A percentile compares a stretch with the other conserved stretches of the same genome.
These are phyloP conservation scores for Aulographum hederae DNA, from an alignment of 2,329 filamentous ascomycete genomes.

Conservation along the genomic window DNA sequence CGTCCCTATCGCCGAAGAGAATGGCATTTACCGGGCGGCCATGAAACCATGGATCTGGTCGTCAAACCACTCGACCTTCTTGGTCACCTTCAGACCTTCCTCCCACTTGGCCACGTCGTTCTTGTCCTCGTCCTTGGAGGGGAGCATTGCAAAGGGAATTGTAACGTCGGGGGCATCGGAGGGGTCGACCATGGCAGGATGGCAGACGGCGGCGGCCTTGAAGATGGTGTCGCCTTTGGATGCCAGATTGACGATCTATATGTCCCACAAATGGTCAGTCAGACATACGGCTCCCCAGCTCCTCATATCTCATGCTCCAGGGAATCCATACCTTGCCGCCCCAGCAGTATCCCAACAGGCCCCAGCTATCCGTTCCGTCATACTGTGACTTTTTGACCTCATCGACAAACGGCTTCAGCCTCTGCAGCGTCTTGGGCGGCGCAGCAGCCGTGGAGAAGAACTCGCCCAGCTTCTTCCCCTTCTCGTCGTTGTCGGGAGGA, in stretches of 20 bases:
- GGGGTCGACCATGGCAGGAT: conserved; percentile 42
- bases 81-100: conserved; percentile 26
- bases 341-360: conserved; percentile 43
- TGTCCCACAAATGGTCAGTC: too few relatives aligned
- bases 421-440: conserved; percentile 36
- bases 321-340: conserved; percentile 22
- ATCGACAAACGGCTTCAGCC: conserved; percentile 35
- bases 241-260: conserved; percentile 37
- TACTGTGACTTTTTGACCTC: conserved; percentile 23
- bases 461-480: conserved; percentile 38
- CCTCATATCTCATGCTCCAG: too few relatives aligned
- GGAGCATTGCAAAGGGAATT: conserved; percentile 39
- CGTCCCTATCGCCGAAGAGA: neutral
- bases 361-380: conserved; percentile 36
- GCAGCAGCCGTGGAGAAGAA: conserved; percentile 39
- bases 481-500: conserved; percentile 40
- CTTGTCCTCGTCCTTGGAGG: conserved; percentile 36
- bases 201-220: conserved; percentile 36
- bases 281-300: neutral
- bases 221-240: conserved; percentile 32
- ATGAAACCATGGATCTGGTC: conserved; percentile 28
- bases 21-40: conserved; percentile 17
- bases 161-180: conserved; percentile 36
- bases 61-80: conserved; percentile 28
- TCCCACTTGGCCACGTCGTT: conserved; percentile 31